Conservation (phyloP, 192 early-diverging fungal species). For the Haplosporangium gracile region DNA sequence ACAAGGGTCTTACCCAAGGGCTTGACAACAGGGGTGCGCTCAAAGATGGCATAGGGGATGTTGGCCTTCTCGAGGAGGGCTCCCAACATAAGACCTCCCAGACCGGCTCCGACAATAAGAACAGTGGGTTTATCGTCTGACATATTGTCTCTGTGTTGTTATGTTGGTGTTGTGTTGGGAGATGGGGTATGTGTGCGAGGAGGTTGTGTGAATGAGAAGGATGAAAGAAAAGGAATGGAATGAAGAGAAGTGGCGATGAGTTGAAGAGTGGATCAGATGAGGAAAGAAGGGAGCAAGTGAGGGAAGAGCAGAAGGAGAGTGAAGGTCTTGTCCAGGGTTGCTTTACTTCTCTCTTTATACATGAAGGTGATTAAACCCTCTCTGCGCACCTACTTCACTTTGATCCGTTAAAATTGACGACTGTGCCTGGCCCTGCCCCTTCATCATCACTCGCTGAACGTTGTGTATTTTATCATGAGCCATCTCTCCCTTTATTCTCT, state of each 20-base stretch:
- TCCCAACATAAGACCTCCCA: constrained; percentile 4
- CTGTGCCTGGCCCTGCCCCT: too few species aligned
- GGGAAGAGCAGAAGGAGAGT: neutral
- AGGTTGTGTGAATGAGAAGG: neutral
- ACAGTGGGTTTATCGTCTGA: neutral
- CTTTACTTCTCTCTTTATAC: neutral
- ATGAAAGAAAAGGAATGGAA: neutral
- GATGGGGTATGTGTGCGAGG: neutral
- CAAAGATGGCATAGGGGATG: constrained; percentile 1
- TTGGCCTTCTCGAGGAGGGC: constrained; percentile 3
- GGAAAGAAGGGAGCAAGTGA: neutral
- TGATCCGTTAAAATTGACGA: too few species aligned
- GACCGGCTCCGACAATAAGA: neutral
- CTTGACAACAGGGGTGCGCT: neutral
- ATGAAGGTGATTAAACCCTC: too few species aligned
- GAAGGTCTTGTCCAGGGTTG: too few species aligned
- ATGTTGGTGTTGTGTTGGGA: neutral
- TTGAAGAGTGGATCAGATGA: neutral
- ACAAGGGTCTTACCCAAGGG: neutral
- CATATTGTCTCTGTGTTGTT: neutral
- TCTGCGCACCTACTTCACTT: too few species aligned
- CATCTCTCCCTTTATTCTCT: neutral
- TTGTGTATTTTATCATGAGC: neutral
- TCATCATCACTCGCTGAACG: too few species aligned
- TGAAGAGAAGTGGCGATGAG: neutral